These are phyloP conservation scores for Ceratocystiopsis minuta DNA, from an alignment of 2,329 filamentous ascomycete genomes.

Conservation along the genomic window DNA sequence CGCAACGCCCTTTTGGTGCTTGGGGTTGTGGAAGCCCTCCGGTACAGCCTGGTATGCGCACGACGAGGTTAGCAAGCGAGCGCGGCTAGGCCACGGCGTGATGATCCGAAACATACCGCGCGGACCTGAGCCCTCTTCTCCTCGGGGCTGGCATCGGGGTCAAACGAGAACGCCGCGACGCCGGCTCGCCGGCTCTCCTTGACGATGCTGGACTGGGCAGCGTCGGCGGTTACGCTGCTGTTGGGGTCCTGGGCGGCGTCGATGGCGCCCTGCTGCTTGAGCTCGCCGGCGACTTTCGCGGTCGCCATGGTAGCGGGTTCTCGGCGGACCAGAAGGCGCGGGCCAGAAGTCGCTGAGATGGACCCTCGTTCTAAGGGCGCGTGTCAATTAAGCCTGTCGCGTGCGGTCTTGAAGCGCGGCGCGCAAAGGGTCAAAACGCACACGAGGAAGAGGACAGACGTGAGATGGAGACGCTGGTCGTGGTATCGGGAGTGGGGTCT, in stretches of 20 bases:
- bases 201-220: constrained; percentile 56
- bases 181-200: constrained; percentile 66
- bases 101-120: constrained; percentile 39
- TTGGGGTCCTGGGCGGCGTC: constrained; percentile 60
- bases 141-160: constrained; percentile 67
- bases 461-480: no score
- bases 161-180: constrained; percentile 64
- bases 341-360: no score
- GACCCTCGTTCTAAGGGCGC: no score
- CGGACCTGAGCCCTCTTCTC: constrained; percentile 67
- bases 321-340: background rate
- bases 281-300: constrained; percentile 29
- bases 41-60: constrained; percentile 31
- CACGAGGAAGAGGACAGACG: no score
- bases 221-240: constrained; percentile 46
- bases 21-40: constrained; percentile 38
- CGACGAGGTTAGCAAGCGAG: constrained; percentile 19
- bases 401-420: no score
- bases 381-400: no score
- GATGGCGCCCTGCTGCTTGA: constrained; percentile 64
- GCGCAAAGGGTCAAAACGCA: no score
- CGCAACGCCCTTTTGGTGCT: constrained; percentile 44
- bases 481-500: no score
- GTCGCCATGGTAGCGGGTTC: constrained; percentile 13
- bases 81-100: no score